phyloP scores from a whole-genome alignment of 768 basidiomycete genomes.

The Scleroderma bovista region DNA sequence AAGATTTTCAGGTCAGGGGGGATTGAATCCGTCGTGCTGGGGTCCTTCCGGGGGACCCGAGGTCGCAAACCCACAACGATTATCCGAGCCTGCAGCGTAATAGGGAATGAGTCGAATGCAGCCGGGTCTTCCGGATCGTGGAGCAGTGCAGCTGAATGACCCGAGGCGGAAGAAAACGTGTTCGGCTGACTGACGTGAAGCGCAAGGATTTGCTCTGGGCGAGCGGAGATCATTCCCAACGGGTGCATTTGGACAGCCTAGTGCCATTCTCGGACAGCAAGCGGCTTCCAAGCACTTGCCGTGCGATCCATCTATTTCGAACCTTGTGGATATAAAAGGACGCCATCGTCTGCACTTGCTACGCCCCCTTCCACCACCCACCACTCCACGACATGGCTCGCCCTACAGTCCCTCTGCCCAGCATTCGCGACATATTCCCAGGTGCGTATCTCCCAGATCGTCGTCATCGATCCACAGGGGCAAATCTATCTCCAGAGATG shows the following conservation, averaged over 20 bases:
- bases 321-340: background rate
- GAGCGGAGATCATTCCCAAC: constrained; percentile 1
- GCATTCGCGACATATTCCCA: constrained; percentile 53
- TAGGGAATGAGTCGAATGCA: background rate
- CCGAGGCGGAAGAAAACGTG: background rate
- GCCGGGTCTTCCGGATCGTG: background rate
- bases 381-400: constrained; percentile 18
- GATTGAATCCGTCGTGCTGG: background rate
- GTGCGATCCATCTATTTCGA: constrained; percentile 2
- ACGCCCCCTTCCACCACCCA: constrained; percentile 2
- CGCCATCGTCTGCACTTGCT: background rate
- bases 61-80: background rate
- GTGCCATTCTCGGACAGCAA: background rate
- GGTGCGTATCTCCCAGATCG: constrained; percentile 25
- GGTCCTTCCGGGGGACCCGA: background rate
- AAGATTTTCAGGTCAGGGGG: constrained; percentile 13
- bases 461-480: background rate
- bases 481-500: constrained; percentile 14
- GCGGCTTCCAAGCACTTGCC: constrained; percentile 1
- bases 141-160: background rate
- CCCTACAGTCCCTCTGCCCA: constrained; percentile 35
- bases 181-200: constrained; percentile 1
- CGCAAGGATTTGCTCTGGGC: constrained; percentile 1
- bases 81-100: background rate
- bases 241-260: constrained; percentile 1